A percentile compares a stretch with the other conserved stretches of the same genome.
phyloP scores from a whole-genome alignment of 805 yeast genomes.

The Ascoidea rubescens region DNA sequence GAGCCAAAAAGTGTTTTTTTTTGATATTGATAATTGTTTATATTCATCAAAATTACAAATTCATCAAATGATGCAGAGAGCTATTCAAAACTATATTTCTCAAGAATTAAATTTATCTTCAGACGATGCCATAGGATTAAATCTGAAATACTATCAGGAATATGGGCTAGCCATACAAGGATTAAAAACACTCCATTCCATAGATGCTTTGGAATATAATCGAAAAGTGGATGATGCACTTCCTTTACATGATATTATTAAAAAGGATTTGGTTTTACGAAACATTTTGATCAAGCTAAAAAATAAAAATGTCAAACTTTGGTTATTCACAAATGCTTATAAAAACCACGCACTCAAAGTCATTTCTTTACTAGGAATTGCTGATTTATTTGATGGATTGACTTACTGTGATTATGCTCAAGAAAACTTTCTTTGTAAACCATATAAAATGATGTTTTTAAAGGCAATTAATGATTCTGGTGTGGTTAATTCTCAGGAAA shows the following conservation, averaged over 20 bases:
- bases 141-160: slow-evolving; percentile 61
- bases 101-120: slow-evolving; percentile 44
- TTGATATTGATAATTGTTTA: slow-evolving; percentile 89
- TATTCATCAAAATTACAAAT: slow-evolving; percentile 63
- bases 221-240: slow-evolving; percentile 82
- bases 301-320: slow-evolving; percentile 49
- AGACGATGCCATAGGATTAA: slow-evolving; percentile 62
- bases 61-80: slow-evolving; percentile 78
- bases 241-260: slow-evolving; percentile 67
- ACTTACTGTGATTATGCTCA: slow-evolving; percentile 78
- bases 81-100: slow-evolving; percentile 72
- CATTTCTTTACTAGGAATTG: slow-evolving; percentile 66
- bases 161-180: slow-evolving; percentile 95
- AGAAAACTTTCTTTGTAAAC: slow-evolving; percentile 72
- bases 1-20: slow-evolving; percentile 42
- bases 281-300: slow-evolving; percentile 31
- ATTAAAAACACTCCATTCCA: slow-evolving; percentile 43
- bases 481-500: slow-evolving; percentile 25
- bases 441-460: slow-evolving; percentile 59
- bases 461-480: slow-evolving; percentile 56
- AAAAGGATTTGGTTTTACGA: slow-evolving; percentile 44
- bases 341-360: slow-evolving; percentile 80
- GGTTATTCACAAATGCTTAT: slow-evolving; percentile 95
- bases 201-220: slow-evolving; percentile 84
- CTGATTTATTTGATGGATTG: slow-evolving; percentile 89